Evolutionary conservation across 2,329 filamentous ascomycete genomes (phyloP), one percentile per base, ranked within the genome.

Genomic region (Trichoderma harzianum): DNA sequence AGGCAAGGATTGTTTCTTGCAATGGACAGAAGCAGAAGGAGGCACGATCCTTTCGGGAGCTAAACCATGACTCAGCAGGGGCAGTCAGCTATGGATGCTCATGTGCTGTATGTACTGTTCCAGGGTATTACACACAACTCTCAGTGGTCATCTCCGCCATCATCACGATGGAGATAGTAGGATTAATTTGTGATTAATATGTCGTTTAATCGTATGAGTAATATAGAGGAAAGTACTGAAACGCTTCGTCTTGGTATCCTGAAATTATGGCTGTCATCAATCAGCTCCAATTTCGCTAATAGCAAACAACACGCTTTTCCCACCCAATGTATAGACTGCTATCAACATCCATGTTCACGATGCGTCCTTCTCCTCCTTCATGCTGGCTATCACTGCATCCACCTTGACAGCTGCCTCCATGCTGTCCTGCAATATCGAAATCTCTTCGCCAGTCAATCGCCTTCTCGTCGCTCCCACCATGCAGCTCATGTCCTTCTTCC

Each of bases 401-500:
- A 47, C 69, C 43, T 58, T 47, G 2, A 58, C 24, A 2, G 72
- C 72, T 28, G 24, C 53, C 24, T 73, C 63, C 26, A 73, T 72
- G 34, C 70, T 73, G 14, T 32, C 30, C 21, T 63, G 63, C 28
- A 73, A 21, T 51, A 62, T 55, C 24, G 21, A 5, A 11, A 53
- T 24, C 39, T 73, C 63, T 1, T 65, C 72, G 0, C 51, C 30
- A 0, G 28, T 60, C 4, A 78, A n/a, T 10, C 74, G 47, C 1
- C 30, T 69, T 5, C 36, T 75, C 32, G 69, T 36, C 1, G 47
- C 60, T 1, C 75, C 77, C 7, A 75, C 75, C 82, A 84, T 83
- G 58, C 82, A 84, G 70, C 81, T 82, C 78, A 80, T 79, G 0
- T 78, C 77, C 69, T 79, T 72, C 73, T 79, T 83, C 5, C 64